Evolutionary conservation across 2,329 filamentous ascomycete species (phyloP), one percentile per base, ranked within the genome.

Genomic region (Ramularia collo-cygni): DNA sequence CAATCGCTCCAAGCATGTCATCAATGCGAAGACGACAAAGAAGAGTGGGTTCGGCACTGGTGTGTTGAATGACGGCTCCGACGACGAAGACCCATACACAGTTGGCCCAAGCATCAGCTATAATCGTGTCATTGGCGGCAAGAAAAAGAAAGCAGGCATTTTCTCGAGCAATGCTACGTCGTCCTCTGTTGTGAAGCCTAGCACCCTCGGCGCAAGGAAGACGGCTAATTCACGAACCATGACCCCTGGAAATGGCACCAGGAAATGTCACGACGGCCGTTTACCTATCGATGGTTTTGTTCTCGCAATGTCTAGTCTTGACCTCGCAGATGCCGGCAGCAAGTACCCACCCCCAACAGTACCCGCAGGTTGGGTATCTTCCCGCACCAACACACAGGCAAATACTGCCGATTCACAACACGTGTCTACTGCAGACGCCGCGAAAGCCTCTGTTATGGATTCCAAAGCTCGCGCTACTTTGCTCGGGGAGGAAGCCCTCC

Each of bases 71-170:
- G 92, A 82, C 14, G 89, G 88, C 8, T 95, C 90, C 4, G 92
- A 96, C 51, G 89, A 95, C 32, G 92, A 96, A 54, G 89, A 95
- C 55, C 85, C 87, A 0, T 96, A 95, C 58, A 85, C 90, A 42
- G 81, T 96, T 38, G 90, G 90, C 0, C 92, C 92, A 0, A 83
- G 80, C 51, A 93, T 95, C 59, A 86, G 82, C 9, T 95, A 94
- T 63, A 94, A 85, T 53, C 77, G 81, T 28, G 74, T 82, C 4
- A 77, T 95, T 44, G 88, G 86, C 13, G 83, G 81, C 0, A 83
- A 89, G 47, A 94, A 85, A 62, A 83, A 82, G 60, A 89, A 86
- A 59, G 65, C 55, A 1, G 37, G 59, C 12, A 39, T 51, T 8
- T 44, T 55, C 9, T 18, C 16, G 16, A 56, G 44, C 36, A 57